Evolutionary conservation across 2,329 filamentous ascomycete species (phyloP).

Genomic region (Emergomyces orientalis): DNA sequence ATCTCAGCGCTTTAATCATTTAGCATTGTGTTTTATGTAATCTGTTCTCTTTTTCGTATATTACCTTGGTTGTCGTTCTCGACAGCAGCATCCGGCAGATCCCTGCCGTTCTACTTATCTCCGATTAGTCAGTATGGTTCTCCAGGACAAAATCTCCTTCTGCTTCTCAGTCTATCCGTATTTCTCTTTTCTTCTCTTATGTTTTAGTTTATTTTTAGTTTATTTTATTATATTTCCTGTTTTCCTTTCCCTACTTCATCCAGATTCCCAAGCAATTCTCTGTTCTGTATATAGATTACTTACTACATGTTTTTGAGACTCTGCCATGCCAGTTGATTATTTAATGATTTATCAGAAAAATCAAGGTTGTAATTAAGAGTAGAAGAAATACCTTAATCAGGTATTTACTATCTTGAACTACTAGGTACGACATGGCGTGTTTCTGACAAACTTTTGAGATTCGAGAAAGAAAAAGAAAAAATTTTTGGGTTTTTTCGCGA

Average conservation of each 20-base stretch:
- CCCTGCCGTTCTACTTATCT: neutral
- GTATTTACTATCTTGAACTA: neutral
- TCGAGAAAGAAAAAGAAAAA: too few species aligned
- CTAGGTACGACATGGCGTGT: neutral
- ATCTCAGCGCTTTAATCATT: neutral
- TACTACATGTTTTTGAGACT: neutral
- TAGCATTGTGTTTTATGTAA: neutral
- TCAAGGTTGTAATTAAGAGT: neutral
- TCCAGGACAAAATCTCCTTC: neutral
- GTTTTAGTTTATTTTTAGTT: neutral
- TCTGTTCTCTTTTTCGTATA: neutral
- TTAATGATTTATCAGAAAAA: neutral
- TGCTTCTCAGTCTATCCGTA: neutral
- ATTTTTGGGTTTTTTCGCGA: too few species aligned
- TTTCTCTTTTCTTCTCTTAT: neutral
- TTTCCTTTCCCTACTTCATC: neutral
- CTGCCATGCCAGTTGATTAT: neutral
- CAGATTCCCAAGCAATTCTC: neutral
- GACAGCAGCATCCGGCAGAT: neutral
- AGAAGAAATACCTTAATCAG: neutral
- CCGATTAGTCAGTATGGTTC: too few species aligned
- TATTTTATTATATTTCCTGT: neutral
- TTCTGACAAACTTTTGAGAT: too few species aligned
- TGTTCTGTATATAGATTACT: slow-evolving; percentile 5
- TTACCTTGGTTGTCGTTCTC: neutral